phyloP scores from a whole-genome alignment of 1,284 basidiomycete species.

The Wallemia hederae region DNA sequence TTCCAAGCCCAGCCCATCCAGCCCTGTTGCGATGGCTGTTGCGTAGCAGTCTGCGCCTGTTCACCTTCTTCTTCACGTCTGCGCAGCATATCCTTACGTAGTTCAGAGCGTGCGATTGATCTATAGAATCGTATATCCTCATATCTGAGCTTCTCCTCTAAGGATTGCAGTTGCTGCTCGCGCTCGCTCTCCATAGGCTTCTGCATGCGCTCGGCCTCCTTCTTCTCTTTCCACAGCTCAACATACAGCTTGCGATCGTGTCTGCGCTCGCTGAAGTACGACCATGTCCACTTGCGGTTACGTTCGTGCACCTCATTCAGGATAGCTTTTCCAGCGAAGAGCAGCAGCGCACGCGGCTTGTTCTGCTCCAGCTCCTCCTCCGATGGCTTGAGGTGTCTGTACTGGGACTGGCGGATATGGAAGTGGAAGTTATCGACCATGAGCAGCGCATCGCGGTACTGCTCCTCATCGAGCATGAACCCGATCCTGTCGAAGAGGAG shows the following conservation, averaged over 20 bases:
- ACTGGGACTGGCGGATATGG: constrained; percentile 69
- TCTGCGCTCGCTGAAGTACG: constrained; percentile 58
- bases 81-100: constrained; percentile 54
- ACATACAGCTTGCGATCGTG: constrained; percentile 64
- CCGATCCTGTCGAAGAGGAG: constrained; percentile 84
- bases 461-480: constrained; percentile 69
- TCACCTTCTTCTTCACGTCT: constrained; percentile 39
- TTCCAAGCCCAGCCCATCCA: constrained; percentile 76
- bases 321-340: constrained; percentile 59
- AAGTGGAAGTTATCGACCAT: constrained; percentile 94
- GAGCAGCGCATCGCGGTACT: constrained; percentile 81
- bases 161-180: constrained; percentile 25
- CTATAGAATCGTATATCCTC: constrained; percentile 95
- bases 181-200: constrained; percentile 22
- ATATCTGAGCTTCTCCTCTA: constrained; percentile 65
- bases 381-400: constrained; percentile 45
- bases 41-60: constrained; percentile 18
- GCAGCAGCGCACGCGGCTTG: constrained; percentile 38
- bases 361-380: constrained; percentile 33
- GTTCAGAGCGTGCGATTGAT: constrained; percentile 66
- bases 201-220: constrained; percentile 12
- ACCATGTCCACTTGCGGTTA: constrained; percentile 70
- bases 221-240: constrained; percentile 42
- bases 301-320: constrained; percentile 60
- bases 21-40: constrained; percentile 23